phyloP scores from a whole-genome alignment of 257 asterid genomes.

The Penstemon eatonii region DNA sequence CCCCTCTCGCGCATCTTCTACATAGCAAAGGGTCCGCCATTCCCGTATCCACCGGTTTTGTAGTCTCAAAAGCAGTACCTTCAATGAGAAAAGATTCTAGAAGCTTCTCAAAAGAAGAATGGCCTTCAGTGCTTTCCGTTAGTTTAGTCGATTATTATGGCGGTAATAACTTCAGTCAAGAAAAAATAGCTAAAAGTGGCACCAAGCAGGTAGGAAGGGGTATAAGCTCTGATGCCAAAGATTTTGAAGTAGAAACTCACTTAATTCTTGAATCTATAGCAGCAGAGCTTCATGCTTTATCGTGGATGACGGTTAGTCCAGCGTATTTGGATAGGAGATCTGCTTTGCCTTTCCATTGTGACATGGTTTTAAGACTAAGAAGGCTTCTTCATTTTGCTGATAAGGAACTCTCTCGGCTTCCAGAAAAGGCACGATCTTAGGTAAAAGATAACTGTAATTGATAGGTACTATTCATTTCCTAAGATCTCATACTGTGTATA shows the following conservation, averaged over 20 bases:
- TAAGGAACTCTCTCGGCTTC: constrained; percentile 70
- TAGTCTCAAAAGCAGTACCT: constrained; percentile 92
- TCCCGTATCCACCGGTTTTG: constrained; percentile 83
- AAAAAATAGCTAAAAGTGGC: constrained; percentile 51
- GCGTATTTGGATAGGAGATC: constrained; percentile 87
- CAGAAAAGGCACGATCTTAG: constrained; percentile 58
- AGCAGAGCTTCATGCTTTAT: constrained; percentile 94
- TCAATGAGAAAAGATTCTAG: constrained; percentile 75
- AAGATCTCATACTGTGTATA: constrained; percentile 27
- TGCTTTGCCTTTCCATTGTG: constrained; percentile 91
- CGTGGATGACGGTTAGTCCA: constrained; percentile 97
- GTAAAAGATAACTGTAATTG: constrained; percentile 21
- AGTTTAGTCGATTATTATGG: constrained; percentile 92
- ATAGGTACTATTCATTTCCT: not conserved
- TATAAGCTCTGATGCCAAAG: constrained; percentile 54
- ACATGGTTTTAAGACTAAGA: constrained; percentile 88
- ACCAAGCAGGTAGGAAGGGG: constrained; percentile 61
- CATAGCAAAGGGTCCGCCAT: constrained; percentile 97
- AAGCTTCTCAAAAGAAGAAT: constrained; percentile 72
- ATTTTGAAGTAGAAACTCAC: constrained; percentile 66
- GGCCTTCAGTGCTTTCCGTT: constrained; percentile 92
- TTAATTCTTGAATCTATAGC: constrained; percentile 70
- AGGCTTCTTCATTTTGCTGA: constrained; percentile 96
- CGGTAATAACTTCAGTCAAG: constrained; percentile 56
- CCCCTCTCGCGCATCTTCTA: constrained; percentile 94